Evolutionary conservation across 176 grass and related monocot genomes (phyloP).

Genomic region (Zizania latifolia): DNA sequence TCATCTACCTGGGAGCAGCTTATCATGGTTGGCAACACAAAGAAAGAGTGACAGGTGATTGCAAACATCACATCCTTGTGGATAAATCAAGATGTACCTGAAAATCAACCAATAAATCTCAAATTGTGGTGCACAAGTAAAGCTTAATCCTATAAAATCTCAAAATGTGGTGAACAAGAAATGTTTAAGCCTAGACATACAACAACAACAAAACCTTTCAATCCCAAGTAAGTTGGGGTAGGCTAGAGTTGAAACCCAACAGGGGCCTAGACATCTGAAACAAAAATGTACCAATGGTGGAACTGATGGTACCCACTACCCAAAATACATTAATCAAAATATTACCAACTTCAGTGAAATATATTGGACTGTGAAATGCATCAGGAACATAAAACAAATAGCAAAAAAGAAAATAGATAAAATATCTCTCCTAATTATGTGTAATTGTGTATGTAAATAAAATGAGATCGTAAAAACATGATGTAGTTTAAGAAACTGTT

Average conservation of each 20-base stretch:
- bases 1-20: slow-evolving; percentile 80
- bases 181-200: neutral
- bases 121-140: slow-evolving; percentile 17
- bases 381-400: neutral
- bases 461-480: neutral
- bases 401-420: neutral
- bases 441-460: neutral
- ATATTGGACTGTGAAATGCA: neutral
- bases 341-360: neutral
- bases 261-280: neutral
- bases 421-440: neutral
- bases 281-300: neutral
- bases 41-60: slow-evolving; percentile 99
- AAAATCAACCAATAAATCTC: slow-evolving; percentile 32
- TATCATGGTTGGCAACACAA: slow-evolving; percentile 97
- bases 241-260: no score
- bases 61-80: slow-evolving; percentile 96
- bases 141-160: neutral
- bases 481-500: neutral
- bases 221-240: no score
- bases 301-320: neutral
- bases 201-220: no score
- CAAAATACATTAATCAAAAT: neutral
- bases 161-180: neutral
- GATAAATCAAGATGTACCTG: slow-evolving; percentile 99